phyloP scores from a whole-genome alignment of 139 green algal species.

The Nannochloris sp. region DNA sequence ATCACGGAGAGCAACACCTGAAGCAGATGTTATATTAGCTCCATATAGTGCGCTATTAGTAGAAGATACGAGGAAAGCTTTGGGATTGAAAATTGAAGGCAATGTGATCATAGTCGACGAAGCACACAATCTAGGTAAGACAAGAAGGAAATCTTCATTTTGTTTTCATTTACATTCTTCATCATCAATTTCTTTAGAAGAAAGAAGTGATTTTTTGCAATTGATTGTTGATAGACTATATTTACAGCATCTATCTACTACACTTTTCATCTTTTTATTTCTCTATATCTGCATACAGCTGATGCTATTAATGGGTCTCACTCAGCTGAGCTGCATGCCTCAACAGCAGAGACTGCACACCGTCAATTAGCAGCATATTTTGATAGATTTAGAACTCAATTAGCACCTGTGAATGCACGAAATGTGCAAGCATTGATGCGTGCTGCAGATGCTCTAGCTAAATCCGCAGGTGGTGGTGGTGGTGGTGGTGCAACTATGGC shows the following conservation, averaged over 20 bases:
- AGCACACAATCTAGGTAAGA: conserved; percentile 85
- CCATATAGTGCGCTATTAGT: conserved; percentile 68
- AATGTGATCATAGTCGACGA: conserved; percentile 91
- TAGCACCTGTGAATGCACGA: conserved; percentile 57
- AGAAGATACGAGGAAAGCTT: conserved; percentile 41
- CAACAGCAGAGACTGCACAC: conserved; percentile 25
- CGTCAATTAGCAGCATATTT: conserved; percentile 55
- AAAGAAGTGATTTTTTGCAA: no score
- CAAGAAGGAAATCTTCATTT: no score
- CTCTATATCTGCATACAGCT: conserved; percentile 2
- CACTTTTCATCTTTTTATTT: background rate
- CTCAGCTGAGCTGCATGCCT: conserved; percentile 39
- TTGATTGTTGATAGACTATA: no score
- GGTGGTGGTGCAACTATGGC: background rate
- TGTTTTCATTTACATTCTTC: no score
- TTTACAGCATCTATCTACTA: no score
- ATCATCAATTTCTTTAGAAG: no score
- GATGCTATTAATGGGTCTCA: conserved; percentile 67
- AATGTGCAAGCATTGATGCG: conserved; percentile 52
- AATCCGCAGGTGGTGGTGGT: background rate
- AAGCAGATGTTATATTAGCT: conserved; percentile 82
- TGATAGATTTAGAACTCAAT: conserved; percentile 55
- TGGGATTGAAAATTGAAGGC: conserved; percentile 56
- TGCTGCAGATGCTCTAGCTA: conserved; percentile 1
- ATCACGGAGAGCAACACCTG: conserved; percentile 41